These are phyloP conservation scores for Dendrothele bispora DNA, from an alignment of 768 basidiomycete species.

Conservation along the genomic window DNA sequence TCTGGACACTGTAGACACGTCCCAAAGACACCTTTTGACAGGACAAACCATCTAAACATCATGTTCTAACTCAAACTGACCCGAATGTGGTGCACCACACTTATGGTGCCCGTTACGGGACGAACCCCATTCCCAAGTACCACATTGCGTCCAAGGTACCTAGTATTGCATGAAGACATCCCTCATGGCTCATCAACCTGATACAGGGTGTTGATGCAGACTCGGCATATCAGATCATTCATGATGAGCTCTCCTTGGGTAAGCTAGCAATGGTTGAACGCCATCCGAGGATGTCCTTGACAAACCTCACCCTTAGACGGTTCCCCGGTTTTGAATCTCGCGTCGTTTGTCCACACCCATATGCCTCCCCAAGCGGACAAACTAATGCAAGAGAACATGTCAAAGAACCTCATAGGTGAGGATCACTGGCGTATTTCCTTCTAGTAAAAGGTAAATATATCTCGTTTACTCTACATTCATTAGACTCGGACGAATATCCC, in stretches of 20 bases:
- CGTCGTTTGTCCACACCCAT: slow-evolving; percentile 64
- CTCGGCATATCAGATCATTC: slow-evolving; percentile 54
- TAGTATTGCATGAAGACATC: too few species aligned
- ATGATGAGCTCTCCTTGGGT: slow-evolving; percentile 70
- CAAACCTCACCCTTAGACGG: slow-evolving; percentile 42
- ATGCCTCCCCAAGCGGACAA: slow-evolving; percentile 40
- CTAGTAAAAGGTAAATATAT: too few species aligned
- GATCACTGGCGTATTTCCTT: too few species aligned
- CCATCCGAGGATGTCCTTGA: slow-evolving; percentile 47
- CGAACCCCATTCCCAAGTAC: slow-evolving; percentile 71
- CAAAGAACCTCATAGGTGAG: slow-evolving; percentile 65
- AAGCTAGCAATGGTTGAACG: slow-evolving; percentile 55
- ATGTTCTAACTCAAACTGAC: slow-evolving; percentile 31
- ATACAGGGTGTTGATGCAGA: slow-evolving; percentile 63
- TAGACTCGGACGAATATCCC: slow-evolving; percentile 72
- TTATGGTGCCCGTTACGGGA: slow-evolving; percentile 66
- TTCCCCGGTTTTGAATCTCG: slow-evolving; percentile 60
- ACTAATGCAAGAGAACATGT: slow-evolving; percentile 49
- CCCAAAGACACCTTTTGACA: slow-evolving; percentile 18
- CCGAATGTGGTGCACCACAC: slow-evolving; percentile 36
- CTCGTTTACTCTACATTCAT: too few species aligned
- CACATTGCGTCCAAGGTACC: slow-evolving; percentile 54
- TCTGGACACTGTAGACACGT: background rate
- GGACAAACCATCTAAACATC: slow-evolving; percentile 46
- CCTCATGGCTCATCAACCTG: too few species aligned